Evolutionary conservation across 1,284 basidiomycete genomes (phyloP).

Genomic region (Rhodotorula sp.): DNA sequence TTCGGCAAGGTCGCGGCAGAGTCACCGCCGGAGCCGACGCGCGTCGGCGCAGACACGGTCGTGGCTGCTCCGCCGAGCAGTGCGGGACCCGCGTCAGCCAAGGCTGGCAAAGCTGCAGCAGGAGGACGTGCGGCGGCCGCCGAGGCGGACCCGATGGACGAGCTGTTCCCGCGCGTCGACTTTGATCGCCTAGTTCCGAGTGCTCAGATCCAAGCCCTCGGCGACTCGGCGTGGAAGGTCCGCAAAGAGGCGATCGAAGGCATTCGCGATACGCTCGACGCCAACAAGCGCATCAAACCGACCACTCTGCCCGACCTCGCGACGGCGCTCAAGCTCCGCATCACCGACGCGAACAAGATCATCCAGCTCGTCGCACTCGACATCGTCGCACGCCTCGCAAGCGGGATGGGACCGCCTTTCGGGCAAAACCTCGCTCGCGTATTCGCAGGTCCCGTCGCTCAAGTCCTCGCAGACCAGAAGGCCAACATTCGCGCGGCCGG

Average conservation of each 20-base stretch:
- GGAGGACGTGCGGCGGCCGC: constrained; percentile 50
- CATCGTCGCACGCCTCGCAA: constrained; percentile 82
- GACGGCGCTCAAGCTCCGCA: constrained; percentile 80
- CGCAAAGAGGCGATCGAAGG: constrained; percentile 93
- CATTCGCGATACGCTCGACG: constrained; percentile 77
- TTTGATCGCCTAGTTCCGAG: constrained; percentile 81
- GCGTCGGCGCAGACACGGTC: constrained; percentile 66
- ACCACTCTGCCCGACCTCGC: constrained; percentile 83
- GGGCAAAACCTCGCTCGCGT: constrained; percentile 76
- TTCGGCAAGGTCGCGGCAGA: constrained; percentile 91
- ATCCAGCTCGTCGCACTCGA: constrained; percentile 89
- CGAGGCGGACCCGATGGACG: constrained; percentile 72
- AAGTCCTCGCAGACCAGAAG: constrained; percentile 91
- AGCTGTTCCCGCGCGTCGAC: constrained; percentile 92
- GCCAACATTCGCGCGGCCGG: constrained; percentile 78
- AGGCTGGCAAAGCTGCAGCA: constrained; percentile 51
- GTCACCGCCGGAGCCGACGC: constrained; percentile 73
- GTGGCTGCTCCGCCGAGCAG: constrained; percentile 35
- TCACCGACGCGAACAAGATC: constrained; percentile 89
- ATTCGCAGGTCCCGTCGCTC: constrained; percentile 73
- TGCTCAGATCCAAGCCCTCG: constrained; percentile 79
- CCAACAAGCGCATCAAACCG: constrained; percentile 88
- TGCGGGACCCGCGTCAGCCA: constrained; percentile 41
- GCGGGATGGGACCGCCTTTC: constrained; percentile 92
- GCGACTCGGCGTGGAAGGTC: constrained; percentile 88